Evolutionary conservation across 2,329 filamentous ascomycete genomes (phyloP).

Genomic region (Neurospora sp.): DNA sequence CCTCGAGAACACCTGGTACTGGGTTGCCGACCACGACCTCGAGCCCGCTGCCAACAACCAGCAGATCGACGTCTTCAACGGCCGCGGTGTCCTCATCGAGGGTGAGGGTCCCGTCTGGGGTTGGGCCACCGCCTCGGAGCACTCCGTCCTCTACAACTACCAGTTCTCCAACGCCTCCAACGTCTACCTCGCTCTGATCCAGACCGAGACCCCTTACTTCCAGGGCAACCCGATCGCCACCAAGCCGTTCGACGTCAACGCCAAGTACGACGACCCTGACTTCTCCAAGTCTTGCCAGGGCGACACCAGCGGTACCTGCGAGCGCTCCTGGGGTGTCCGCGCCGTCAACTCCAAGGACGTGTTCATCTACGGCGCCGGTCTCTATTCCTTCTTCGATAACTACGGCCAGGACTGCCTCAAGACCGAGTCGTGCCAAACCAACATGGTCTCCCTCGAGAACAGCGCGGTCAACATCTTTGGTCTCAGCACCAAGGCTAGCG

Average conservation of each 20-base stretch:
- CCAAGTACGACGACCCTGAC: slow-evolving; percentile 54
- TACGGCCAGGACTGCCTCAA: slow-evolving; percentile 62
- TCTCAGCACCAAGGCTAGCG: slow-evolving; percentile 63
- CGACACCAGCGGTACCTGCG: slow-evolving; percentile 37
- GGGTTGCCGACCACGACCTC: slow-evolving; percentile 85
- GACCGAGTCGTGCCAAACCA: slow-evolving; percentile 61
- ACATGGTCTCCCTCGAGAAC: slow-evolving; percentile 65
- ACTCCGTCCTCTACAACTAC: slow-evolving; percentile 69
- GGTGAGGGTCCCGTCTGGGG: slow-evolving; percentile 70
- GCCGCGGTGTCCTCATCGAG: slow-evolving; percentile 73
- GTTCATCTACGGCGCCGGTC: slow-evolving; percentile 60
- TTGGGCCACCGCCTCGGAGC: slow-evolving; percentile 64
- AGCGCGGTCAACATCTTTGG: slow-evolving; percentile 54
- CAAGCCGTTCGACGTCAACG: slow-evolving; percentile 51
- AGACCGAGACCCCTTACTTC: slow-evolving; percentile 85
- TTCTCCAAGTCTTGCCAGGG: slow-evolving; percentile 49
- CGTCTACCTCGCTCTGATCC: slow-evolving; percentile 73
- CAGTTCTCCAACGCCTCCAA: slow-evolving; percentile 68
- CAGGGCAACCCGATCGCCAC: slow-evolving; percentile 71
- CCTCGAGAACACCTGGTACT: slow-evolving; percentile 84
- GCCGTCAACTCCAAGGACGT: slow-evolving; percentile 57
- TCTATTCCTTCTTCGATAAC: slow-evolving; percentile 80
- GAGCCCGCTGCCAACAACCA: slow-evolving; percentile 52
- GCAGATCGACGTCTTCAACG: slow-evolving; percentile 81
- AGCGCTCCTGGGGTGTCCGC: slow-evolving; percentile 69